These are phyloP conservation scores for Heritiera fomes DNA, from an alignment of 345 rosid species.

Conservation along the genomic window DNA sequence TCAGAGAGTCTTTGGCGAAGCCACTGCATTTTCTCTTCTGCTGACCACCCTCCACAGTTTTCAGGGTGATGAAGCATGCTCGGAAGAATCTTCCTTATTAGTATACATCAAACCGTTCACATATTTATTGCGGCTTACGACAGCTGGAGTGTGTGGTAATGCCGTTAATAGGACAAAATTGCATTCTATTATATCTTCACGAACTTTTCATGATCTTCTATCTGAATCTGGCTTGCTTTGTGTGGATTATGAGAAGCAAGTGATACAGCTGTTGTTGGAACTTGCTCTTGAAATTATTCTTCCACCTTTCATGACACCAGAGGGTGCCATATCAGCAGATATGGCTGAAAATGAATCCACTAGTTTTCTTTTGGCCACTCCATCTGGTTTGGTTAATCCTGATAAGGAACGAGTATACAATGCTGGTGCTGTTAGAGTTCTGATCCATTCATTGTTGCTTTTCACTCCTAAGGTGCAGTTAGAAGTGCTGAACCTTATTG, in stretches of 20 bases:
- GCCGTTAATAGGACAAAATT: constrained; percentile 79
- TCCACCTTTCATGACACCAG: constrained; percentile 81
- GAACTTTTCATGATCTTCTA: constrained; percentile 86
- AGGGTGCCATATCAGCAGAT: constrained; percentile 46
- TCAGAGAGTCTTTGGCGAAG: constrained; percentile 91
- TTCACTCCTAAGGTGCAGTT: constrained; percentile 94
- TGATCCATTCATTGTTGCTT: constrained; percentile 81
- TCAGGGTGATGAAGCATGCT: constrained; percentile 62
- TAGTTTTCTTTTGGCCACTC: constrained; percentile 52
- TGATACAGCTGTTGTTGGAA: constrained; percentile 84
- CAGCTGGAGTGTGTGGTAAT: constrained; percentile 83
- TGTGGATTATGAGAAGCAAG: constrained; percentile 93
- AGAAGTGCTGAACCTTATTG: constrained; percentile 74
- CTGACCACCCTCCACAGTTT: constrained; percentile 87
- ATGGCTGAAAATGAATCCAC: constrained; percentile 46
- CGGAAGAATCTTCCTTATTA: constrained; percentile 53
- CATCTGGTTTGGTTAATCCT: constrained; percentile 67
- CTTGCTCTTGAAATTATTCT: constrained; percentile 93
- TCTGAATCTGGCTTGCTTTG: constrained; percentile 92
- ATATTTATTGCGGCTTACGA: constrained; percentile 80
- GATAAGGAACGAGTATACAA: constrained; percentile 84
- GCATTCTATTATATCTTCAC: constrained; percentile 77
- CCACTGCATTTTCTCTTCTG: constrained; percentile 95
- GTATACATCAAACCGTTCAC: constrained; percentile 70
- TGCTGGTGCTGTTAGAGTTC: constrained; percentile 83